Evolutionary conservation across 2,329 filamentous ascomycete species (phyloP), one percentile per base, ranked within the genome.

Genomic region (Westerdykella aurantiaca): DNA sequence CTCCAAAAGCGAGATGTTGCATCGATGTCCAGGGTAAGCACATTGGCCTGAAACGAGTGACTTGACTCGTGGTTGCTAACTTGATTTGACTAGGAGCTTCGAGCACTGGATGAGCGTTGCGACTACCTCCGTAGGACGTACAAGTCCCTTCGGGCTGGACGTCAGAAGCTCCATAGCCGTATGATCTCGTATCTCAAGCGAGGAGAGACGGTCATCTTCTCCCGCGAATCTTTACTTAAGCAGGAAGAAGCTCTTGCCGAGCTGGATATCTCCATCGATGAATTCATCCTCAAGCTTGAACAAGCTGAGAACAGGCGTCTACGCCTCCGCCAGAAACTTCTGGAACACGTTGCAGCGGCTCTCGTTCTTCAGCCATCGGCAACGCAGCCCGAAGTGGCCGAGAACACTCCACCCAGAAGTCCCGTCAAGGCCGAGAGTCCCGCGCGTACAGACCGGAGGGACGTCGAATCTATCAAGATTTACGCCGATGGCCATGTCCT

Each of bases 201-300:
- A 14, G 81, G 84, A 7, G 79, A 84, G 25, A 78, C 80, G 5
- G 80, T 83, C 44, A 83, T 80, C 51, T 88, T 89, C 63, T 87
- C 81, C 51, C 77, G 82, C 50, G 85, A 89, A 48, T 82, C 81
- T 16, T 80, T 91, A 63, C 73, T 90, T 34, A 86, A 85, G 69
- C 86, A 90, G 61, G 86, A 90, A 64, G 86, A 90, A 66, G 84
- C 85, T 1, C 73, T 91, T 10, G 80, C 82, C 1, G 86, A 89
- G 63, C 77, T 91, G 6, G 86, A 91, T 59, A 71, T 76, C 13
- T 86, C 83, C 2, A 90, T 91, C 50, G 86, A 90, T 56, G 85
- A 88, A 60, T 90, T 86, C 83, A 81, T 86, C 39, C 74, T 70
- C 54, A 90, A 90, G 69, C 77, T 90, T n/a, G 86, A 90, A 59